Evolutionary conservation across 2,329 filamentous ascomycete genomes (phyloP), one percentile per base, ranked within the genome.

Genomic region (Cordyceps militaris): DNA sequence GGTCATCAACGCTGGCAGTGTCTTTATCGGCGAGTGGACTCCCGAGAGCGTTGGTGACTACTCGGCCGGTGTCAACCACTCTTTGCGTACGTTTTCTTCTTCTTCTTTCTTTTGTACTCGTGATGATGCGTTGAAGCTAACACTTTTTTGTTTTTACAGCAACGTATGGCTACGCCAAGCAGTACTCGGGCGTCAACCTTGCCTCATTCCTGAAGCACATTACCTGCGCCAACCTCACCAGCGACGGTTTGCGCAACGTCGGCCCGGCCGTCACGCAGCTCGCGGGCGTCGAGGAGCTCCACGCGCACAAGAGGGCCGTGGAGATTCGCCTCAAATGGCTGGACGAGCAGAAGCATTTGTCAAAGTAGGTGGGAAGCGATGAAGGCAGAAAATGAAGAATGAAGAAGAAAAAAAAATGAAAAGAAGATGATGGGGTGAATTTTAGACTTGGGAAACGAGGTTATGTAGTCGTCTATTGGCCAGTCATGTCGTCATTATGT

Each of bases 1-100:
- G 70, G 91, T 99, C 24, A 83, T 91, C 75, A 97, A 99, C 66
- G 94, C 94, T 2, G 94, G 94, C 19, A 96, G 91, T 69, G 92
- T 99, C 7, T 99, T 99, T 70, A 86, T 97, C 63, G 94, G 94
- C 10, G 81, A 88, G 63, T 99, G 94, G 94, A 97, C 94, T 0
- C 94, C 94, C 6, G 94, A 99, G 75, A 96, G 90, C 71, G 94
- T 99, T 3, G 94, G 94, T 47, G 94, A 99, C 71, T 99, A 99
- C 76, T 96, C 91, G 62, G 94, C 94, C 55, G 94, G 94, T 67
- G 94, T 99, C 43, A 99, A 99, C 73, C 94, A 99, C 78, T 95
- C 90, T 59, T 77, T 99, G 63, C 94, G 91, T 96, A 87, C 83
- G 90, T 87, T 8, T 42, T 26, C 59, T 48, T 13, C 16, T 26